Evolutionary conservation across 129 eudicot species (phyloP).

Genomic region (Escallonia herrerae): DNA sequence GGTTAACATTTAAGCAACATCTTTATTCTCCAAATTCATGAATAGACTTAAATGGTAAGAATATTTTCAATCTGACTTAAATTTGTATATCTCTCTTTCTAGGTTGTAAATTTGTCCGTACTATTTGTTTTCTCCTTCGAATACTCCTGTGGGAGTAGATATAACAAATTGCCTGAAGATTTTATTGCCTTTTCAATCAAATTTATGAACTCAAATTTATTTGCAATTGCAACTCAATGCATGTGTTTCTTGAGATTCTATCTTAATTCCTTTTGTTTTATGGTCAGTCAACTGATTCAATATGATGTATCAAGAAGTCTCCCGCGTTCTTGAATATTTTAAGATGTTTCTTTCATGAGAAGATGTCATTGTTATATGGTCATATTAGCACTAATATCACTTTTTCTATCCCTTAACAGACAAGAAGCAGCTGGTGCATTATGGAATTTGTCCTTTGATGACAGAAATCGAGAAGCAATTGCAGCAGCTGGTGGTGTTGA

Average conservation of each 20-base stretch:
- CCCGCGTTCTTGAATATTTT: neutral
- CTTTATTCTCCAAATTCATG: neutral
- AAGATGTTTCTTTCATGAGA: neutral
- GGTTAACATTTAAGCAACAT: neutral
- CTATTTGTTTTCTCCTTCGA: neutral
- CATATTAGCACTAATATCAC: neutral
- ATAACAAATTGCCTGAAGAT: neutral
- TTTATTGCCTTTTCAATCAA: no score
- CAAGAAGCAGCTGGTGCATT: constrained; percentile 99
- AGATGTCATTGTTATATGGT: neutral
- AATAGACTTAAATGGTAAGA: neutral
- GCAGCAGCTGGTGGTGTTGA: constrained; percentile 93
- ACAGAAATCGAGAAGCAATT: constrained; percentile 92
- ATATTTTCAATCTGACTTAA: neutral
- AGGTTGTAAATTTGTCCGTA: neutral
- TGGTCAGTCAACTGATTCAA: neutral
- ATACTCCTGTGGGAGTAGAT: neutral
- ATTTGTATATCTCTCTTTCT: neutral
- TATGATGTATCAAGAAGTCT: neutral
- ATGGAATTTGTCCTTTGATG: constrained; percentile 97
- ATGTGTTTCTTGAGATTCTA: no score
- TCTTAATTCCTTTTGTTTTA: neutral
- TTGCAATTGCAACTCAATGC: no score
- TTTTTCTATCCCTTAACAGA: constrained; percentile 26
- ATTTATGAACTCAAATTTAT: no score